Percentiles rank a stretch among this genome's conserved stretches.
phyloP scores from a whole-genome alignment of 1,284 basidiomycete genomes.

The Thecaphora frezii region DNA sequence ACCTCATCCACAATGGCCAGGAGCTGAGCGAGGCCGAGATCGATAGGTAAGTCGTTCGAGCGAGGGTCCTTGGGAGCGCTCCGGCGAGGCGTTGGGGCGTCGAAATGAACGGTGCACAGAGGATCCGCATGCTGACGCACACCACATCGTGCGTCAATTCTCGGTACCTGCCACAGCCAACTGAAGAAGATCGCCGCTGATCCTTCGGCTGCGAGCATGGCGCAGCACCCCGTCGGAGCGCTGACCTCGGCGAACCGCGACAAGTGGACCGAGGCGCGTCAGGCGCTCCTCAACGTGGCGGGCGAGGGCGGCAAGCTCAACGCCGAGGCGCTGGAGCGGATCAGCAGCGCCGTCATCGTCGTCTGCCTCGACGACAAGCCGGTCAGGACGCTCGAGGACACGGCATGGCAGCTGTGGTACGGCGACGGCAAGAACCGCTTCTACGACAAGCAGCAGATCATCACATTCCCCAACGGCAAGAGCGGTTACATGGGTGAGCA shows the following conservation, averaged over 20 bases:
- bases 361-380: constrained; percentile 80
- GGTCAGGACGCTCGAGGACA: constrained; percentile 77
- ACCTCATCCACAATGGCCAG: constrained; percentile 64
- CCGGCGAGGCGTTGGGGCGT: too few relatives aligned
- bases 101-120: too few relatives aligned
- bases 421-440: constrained; percentile 90
- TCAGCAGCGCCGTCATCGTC: constrained; percentile 86
- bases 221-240: constrained; percentile 71
- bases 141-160: too few relatives aligned
- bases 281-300: constrained; percentile 66
- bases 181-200: constrained; percentile 76
- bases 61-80: too few relatives aligned
- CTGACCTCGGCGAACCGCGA: constrained; percentile 88
- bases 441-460: constrained; percentile 93
- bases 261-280: constrained; percentile 76
- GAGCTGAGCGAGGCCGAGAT: constrained; percentile 78
- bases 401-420: constrained; percentile 75
- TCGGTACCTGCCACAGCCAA: constrained; percentile 68
- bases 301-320: constrained; percentile 67
- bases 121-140: too few relatives aligned
- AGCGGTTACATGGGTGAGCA: constrained; percentile 95
- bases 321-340: constrained; percentile 71
- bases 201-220: constrained; percentile 67
- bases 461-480: constrained; percentile 74
- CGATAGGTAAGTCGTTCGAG: constrained; percentile 65